A percentile compares a stretch with the other conserved stretches of the same genome.
Conservation (phyloP, 2,329 filamentous ascomycete species). For the Ophiocordyceps unilateralis region DNA sequence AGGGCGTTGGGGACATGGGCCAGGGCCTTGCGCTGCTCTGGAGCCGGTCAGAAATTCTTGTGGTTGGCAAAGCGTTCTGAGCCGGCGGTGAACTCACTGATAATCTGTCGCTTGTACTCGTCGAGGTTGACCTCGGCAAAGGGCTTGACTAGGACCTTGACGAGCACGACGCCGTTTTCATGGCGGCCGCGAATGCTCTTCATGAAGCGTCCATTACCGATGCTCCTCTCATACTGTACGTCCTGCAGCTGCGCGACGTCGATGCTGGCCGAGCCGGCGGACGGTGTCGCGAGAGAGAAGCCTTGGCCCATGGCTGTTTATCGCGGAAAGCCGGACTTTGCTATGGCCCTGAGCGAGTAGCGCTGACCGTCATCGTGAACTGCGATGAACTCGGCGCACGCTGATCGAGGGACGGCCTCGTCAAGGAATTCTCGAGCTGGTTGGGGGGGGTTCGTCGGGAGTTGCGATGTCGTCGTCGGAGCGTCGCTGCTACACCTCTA, state of each 20-base stretch:
- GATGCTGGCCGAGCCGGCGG: slow-evolving; percentile 80
- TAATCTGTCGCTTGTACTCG: slow-evolving; percentile 59
- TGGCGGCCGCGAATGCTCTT: slow-evolving; percentile 87
- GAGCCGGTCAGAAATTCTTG: slow-evolving; percentile 1
- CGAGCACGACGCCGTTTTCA: slow-evolving; percentile 77
- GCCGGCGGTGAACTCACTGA: slow-evolving; percentile 32
- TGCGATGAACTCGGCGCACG: neutral
- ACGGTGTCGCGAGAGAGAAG: slow-evolving; percentile 83
- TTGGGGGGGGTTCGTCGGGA: too few species aligned
- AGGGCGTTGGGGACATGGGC: slow-evolving; percentile 80
- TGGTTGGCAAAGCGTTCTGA: neutral
- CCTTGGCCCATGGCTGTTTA: slow-evolving; percentile 67
- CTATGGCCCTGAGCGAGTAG: neutral
- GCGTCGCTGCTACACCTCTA: too few species aligned
- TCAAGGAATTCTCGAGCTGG: too few species aligned
- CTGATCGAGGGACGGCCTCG: too few species aligned
- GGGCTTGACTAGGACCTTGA: slow-evolving; percentile 90
- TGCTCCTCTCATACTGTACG: slow-evolving; percentile 76
- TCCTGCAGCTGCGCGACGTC: slow-evolving; percentile 86
- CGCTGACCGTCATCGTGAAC: neutral
- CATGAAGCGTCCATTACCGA: slow-evolving; percentile 88
- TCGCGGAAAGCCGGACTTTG: neutral
- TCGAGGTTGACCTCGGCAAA: slow-evolving; percentile 68
- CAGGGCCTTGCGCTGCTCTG: slow-evolving; percentile 65
- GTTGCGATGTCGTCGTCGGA: too few species aligned